Conservation (phyloP, 805 yeast species). For the Dipodascopsis tothii region DNA sequence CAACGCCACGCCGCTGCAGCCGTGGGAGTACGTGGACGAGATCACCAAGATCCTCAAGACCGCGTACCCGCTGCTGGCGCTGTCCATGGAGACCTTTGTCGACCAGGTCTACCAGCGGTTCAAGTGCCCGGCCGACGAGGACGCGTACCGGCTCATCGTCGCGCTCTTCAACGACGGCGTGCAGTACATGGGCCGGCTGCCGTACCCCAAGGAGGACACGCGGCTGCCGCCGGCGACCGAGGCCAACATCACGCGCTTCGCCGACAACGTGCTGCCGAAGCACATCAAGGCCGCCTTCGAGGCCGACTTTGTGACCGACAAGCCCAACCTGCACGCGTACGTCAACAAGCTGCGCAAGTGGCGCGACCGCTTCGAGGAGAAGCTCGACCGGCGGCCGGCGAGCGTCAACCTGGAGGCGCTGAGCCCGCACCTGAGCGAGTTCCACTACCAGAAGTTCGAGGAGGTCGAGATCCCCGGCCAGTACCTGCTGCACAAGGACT, state of each 20-base stretch:
- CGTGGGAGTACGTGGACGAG: constrained; percentile 90
- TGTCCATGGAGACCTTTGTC: constrained; percentile 87
- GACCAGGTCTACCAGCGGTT: constrained; percentile 92
- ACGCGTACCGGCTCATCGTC: constrained; percentile 85
- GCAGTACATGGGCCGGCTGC: constrained; percentile 72
- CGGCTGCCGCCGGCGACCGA: constrained; percentile 86
- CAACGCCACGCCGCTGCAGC: constrained; percentile 39
- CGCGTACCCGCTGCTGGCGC: constrained; percentile 87
- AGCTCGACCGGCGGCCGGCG: constrained; percentile 62
- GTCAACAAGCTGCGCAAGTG: constrained; percentile 77
- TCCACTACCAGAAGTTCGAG: constrained; percentile 96
- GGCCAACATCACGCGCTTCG: constrained; percentile 76
- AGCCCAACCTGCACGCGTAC: constrained; percentile 83
- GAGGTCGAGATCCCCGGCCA: constrained; percentile 98
- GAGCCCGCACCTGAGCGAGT: constrained; percentile 91
- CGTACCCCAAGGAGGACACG: constrained; percentile 81
- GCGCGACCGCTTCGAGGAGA: constrained; percentile 89
- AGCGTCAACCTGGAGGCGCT: constrained; percentile 80
- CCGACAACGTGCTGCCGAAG: constrained; percentile 85
- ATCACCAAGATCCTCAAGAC: constrained; percentile 93
- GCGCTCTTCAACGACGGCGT: constrained; percentile 91
- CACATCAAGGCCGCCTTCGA: constrained; percentile 83
- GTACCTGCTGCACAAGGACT: constrained; percentile 70
- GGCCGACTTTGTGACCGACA: constrained; percentile 75
- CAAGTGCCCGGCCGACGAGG: constrained; percentile 91